Conservation (phyloP, 192 early-diverging fungal genomes). For the Rhizophlyctis rosea region DNA sequence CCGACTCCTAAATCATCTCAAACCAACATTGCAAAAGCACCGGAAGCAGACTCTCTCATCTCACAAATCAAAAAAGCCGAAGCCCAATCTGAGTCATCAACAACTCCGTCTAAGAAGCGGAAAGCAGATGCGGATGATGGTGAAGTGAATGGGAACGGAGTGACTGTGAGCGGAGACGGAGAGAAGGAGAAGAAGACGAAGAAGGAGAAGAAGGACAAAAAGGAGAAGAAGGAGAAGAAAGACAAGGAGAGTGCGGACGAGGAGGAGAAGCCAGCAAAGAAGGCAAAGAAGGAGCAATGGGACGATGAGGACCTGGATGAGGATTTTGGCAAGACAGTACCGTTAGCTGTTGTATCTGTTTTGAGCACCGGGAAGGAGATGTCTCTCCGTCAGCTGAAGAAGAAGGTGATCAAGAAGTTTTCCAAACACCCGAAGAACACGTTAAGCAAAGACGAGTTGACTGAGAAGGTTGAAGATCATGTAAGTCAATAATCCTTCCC, state of each 20-base stretch:
- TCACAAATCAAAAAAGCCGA: constrained; percentile 35
- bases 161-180: constrained; percentile 8
- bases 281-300: constrained; percentile 14
- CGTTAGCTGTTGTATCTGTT: neutral
- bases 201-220: constrained; percentile 26
- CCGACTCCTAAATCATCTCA: too few species aligned
- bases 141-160: constrained; percentile 1
- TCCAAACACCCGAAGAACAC: constrained; percentile 9
- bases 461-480: constrained; percentile 11
- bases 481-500: too few species aligned
- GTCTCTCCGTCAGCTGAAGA: constrained; percentile 4
- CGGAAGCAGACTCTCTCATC: constrained; percentile 33
- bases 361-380: neutral
- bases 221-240: constrained; percentile 21
- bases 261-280: constrained; percentile 7
- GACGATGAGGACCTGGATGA: neutral
- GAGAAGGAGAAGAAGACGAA: constrained; percentile 6
- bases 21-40: constrained; percentile 32
- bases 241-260: constrained; percentile 12
- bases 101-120: neutral
- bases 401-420: constrained; percentile 18
- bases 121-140: constrained; percentile 4
- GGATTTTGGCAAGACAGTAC: neutral
- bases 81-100: neutral
- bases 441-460: constrained; percentile 5